phyloP scores from a whole-genome alignment of 2,329 filamentous ascomycete genomes.

The Fusarium sp. region DNA sequence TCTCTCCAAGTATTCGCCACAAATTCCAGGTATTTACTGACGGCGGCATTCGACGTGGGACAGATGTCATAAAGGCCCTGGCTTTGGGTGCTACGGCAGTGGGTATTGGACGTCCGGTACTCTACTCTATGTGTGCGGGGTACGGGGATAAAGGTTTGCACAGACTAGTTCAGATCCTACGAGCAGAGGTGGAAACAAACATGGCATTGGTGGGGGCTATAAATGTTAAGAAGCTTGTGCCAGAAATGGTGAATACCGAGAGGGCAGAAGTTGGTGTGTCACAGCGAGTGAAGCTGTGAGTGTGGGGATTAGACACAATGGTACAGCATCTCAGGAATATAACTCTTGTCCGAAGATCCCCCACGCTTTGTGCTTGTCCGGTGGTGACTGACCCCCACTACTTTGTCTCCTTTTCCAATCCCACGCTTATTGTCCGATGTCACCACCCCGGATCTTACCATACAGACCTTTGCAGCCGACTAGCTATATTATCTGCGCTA shows the following conservation, averaged over 20 bases:
- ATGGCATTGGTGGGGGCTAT: slow-evolving; percentile 1
- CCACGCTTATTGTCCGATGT: too few relatives aligned
- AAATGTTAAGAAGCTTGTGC: background rate
- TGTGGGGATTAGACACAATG: background rate
- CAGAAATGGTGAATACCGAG: slow-evolving; percentile 5
- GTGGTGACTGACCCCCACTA: too few relatives aligned
- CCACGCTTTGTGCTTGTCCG: too few relatives aligned
- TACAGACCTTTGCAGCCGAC: too few relatives aligned
- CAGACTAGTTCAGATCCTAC: background rate
- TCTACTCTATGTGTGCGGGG: slow-evolving; percentile 63
- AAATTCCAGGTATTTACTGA: slow-evolving; percentile 4
- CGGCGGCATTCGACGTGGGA: slow-evolving; percentile 3
- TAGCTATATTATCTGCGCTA: too few relatives aligned
- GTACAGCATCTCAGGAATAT: slow-evolving; percentile 13
- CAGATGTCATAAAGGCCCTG: slow-evolving; percentile 15
- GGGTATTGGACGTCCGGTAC: slow-evolving; percentile 70
- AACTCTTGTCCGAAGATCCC: too few relatives aligned
- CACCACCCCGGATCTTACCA: too few relatives aligned
- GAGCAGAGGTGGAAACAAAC: slow-evolving; percentile 6
- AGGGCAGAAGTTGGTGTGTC: slow-evolving; percentile 1
- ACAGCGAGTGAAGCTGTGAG: background rate
- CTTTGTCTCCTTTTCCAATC: too few relatives aligned
- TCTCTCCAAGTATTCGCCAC: background rate
- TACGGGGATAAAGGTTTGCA: background rate
- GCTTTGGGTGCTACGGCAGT: slow-evolving; percentile 60